Evolutionary conservation across 495 filamentous ascomycete species (phyloP).

Genomic region (Annulohypoxylon nitens): DNA sequence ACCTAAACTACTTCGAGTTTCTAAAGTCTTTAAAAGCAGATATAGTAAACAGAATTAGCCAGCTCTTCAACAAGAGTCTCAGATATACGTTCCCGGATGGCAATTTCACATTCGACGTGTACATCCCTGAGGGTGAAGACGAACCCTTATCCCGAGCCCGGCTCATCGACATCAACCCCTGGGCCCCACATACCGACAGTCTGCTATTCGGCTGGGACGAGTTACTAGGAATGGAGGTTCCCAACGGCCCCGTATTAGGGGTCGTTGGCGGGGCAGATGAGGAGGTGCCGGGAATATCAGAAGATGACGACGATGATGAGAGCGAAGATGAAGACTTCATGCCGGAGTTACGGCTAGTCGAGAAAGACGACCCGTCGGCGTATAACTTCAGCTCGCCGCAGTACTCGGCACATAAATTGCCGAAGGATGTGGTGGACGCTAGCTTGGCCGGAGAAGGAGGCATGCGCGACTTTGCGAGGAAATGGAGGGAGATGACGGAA

Average conservation of each 20-base stretch:
- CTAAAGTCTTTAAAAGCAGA: conserved; percentile 73
- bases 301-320: conserved; percentile 60
- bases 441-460: conserved; percentile 77
- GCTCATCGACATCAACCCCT: conserved; percentile 95
- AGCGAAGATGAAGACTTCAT: conserved; percentile 71
- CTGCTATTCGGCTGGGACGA: conserved; percentile 93
- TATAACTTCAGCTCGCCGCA: conserved; percentile 86
- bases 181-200: conserved; percentile 90
- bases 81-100: conserved; percentile 83
- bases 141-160: conserved; percentile 70
- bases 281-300: conserved; percentile 34
- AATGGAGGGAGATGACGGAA: conserved; percentile 85
- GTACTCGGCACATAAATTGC: conserved; percentile 96
- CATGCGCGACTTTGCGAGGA: conserved; percentile 86
- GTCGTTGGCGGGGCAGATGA: conserved; percentile 56
- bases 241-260: conserved; percentile 57
- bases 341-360: conserved; percentile 85
- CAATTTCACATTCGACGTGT: conserved; percentile 90
- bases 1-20: conserved; percentile 91
- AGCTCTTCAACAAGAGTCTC: conserved; percentile 80
- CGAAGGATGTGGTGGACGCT: conserved; percentile 94
- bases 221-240: conserved; percentile 77
- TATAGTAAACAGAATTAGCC: conserved; percentile 71
- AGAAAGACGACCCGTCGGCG: conserved; percentile 85
- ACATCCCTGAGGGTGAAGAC: conserved; percentile 82